These are phyloP conservation scores for Martiniozyma asiatica DNA, from an alignment of 1,139 yeast genomes.

Conservation along the genomic window DNA sequence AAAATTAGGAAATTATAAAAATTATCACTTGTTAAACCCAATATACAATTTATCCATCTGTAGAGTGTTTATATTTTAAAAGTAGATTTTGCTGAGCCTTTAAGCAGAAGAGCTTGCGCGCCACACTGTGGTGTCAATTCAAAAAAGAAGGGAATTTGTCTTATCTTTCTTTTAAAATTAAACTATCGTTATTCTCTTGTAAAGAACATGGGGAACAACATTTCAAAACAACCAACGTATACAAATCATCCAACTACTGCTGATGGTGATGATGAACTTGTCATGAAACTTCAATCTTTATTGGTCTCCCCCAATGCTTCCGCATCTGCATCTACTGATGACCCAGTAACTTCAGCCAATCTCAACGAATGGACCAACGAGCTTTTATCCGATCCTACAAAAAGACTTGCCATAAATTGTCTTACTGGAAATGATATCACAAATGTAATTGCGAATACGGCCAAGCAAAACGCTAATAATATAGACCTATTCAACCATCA, in stretches of 20 bases:
- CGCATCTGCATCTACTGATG: constrained; percentile 4
- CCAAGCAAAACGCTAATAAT: constrained; percentile 27
- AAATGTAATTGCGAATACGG: constrained; percentile 30
- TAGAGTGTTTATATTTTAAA: no score
- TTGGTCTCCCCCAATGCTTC: constrained; percentile 5
- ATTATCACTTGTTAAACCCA: no score
- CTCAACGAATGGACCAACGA: constrained; percentile 40
- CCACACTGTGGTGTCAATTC: no score
- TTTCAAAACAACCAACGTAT: no score
- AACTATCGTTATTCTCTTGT: no score
- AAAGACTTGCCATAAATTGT: constrained; percentile 47
- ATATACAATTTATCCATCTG: no score
- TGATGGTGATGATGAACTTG: constrained; percentile 20
- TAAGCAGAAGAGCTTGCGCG: no score
- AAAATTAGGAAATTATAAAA: no score
- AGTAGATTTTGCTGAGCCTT: no score
- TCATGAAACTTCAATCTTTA: constrained; percentile 19
- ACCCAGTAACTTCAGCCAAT: constrained; percentile 26
- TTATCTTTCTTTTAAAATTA: no score
- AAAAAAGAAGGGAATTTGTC: no score
- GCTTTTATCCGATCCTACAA: constrained; percentile 40
- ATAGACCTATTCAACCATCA: constrained; percentile 40
- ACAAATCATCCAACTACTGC: constrained; percentile 5
- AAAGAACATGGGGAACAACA: no score
- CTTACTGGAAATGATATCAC: constrained; percentile 39